Evolutionary conservation across 345 rosid genomes (phyloP), one percentile per base, ranked within the genome.

Genomic region (Salix koriyanagi): DNA sequence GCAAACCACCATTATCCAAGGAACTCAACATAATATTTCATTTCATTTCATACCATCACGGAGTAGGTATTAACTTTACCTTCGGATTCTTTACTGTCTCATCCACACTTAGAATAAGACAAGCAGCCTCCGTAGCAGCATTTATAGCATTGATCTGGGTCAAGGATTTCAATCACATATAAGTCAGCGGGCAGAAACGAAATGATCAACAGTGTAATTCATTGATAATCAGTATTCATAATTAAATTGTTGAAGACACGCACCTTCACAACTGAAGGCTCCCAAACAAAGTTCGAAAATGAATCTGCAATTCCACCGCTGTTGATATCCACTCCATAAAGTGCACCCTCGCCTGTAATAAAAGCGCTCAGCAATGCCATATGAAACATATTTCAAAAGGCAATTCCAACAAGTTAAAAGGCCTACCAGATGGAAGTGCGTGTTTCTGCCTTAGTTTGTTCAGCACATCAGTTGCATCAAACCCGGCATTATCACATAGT

Each of bases 121-220:
- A 96, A 19, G 98, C 94, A 39, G 99, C 99, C 86, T 96, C 99
- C 46, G 98, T 88, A n/a, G 99, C 99, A 79, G 98, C 99, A 80
- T 90, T 96, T 82, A 94, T 91, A 37, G 99, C 98, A 83, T 96
- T 96, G 64, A 94, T 90, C 99, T 96, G 88, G 71, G 70, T 75
- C 62, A 77, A 62, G 66, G 28, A 46, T 74, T 71, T 65, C 34
- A 26, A 68, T 39, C 37, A 26, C 36, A 56, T 11, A 26, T 14
- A 42, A 46, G 5, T 67, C 61, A 79, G 26, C 7, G 30, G 5
- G 32, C 32, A 34, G 6, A 23, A 6, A 28, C 3, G 14, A 66
- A 5, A 42, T 16, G 16, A n/a, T 9, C 44, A 5, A 36, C 32
- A 34, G 9, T 28, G 50, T 26, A 32, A 65, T 30, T 16, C 26